phyloP scores from a whole-genome alignment of 371 early-diverging fungal genomes.

The Mucor racemosus region DNA sequence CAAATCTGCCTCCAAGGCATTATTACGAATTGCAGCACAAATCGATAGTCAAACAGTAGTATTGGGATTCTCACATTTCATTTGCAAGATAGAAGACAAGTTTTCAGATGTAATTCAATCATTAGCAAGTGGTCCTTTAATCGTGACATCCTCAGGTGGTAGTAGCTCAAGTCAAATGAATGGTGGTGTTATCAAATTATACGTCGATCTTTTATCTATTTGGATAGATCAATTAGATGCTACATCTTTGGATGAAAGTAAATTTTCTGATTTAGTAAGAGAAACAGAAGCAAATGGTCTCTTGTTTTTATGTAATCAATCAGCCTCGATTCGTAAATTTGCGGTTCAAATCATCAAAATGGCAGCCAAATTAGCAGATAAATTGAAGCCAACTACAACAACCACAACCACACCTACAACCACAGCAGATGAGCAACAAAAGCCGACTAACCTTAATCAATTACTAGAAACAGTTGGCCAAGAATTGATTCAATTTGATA shows the following conservation, averaged over 20 bases:
- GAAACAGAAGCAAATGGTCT: constrained; percentile 76
- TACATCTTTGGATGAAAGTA: constrained; percentile 14
- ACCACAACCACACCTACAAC: constrained; percentile 12
- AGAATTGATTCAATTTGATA: constrained; percentile 59
- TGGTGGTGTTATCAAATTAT: constrained; percentile 46
- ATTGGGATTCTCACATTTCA: constrained; percentile 59
- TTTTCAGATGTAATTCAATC: constrained; percentile 58
- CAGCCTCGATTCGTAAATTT: constrained; percentile 59
- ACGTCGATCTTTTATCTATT: constrained; percentile 45
- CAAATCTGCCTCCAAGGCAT: constrained; percentile 65
- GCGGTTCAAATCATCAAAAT: constrained; percentile 65
- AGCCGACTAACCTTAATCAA: background rate
- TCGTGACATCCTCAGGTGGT: constrained; percentile 19
- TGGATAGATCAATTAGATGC: constrained; percentile 48
- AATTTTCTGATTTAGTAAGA: background rate
- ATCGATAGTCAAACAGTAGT: constrained; percentile 67
- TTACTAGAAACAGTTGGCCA: constrained; percentile 52
- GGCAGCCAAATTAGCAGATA: constrained; percentile 58
- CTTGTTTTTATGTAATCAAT: constrained; percentile 71
- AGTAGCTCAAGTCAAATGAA: constrained; percentile 15
- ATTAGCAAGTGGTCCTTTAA: constrained; percentile 40
- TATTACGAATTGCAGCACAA: constrained; percentile 71
- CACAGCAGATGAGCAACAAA: background rate
- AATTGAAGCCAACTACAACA: constrained; percentile 25
- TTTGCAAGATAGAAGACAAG: constrained; percentile 67